Evolutionary conservation across 1,284 basidiomycete genomes (phyloP), one percentile per base, ranked within the genome.

Genomic region (Hemileia vastatrix): DNA sequence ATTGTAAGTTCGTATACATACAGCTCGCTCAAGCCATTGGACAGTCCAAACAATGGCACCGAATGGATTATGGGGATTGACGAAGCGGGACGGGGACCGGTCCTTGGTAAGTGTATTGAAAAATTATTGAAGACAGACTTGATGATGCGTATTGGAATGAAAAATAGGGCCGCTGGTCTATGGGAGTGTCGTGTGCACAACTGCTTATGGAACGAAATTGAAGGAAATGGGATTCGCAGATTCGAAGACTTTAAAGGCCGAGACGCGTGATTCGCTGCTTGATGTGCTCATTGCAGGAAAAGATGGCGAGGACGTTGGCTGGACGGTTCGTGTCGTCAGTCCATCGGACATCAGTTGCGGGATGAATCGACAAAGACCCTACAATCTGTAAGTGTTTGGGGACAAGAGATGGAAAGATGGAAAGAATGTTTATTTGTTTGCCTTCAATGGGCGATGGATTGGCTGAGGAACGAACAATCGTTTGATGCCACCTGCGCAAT

Each of bases 11-110:
- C n/a, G n/a, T n/a, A n/a, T n/a, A n/a, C n/a, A n/a, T n/a, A n/a
- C n/a, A n/a, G n/a, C n/a, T n/a, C n/a, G n/a, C n/a, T n/a, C n/a
- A n/a, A n/a, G n/a, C n/a, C n/a, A n/a, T n/a, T n/a, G n/a, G n/a
- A n/a, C n/a, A n/a, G n/a, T n/a, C n/a, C n/a, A n/a, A n/a, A n/a
- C n/a, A n/a, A n/a, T n/a, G n/a, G n/a, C n/a, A n/a, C n/a, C n/a
- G 76, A 76, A 6, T 81, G 79, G 79, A 77, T 95, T 54, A 84
- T 98, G 61, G 94, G 94, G 40, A 91, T 98, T 5, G 94, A 98
- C 76, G 94, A 98, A 76, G 94, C 94, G 0, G 94, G 94, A 1
- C 81, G 94, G 64, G 94, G 95, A 0, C 94, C 93, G 11, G 92
- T 92, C 1, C 80, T 96, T 0, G 92, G 91, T 54, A n/a, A 33